Percentiles rank a stretch among this genome's conserved stretches.
Evolutionary conservation across 2,329 filamentous ascomycete genomes (phyloP).

Genomic region (Myriosclerotinia curreyana): DNA sequence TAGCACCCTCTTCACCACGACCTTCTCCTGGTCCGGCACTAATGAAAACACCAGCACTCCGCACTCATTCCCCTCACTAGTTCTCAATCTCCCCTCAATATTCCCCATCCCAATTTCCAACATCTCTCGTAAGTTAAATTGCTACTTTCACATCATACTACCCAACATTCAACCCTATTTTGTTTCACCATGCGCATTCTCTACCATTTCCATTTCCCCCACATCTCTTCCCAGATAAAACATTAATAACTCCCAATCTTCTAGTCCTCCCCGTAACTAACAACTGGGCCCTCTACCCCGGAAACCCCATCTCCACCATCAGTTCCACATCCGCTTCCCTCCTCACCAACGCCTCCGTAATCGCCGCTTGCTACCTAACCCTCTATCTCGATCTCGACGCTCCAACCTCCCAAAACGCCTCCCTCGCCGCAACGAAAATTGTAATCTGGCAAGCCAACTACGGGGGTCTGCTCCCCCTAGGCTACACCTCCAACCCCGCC

Average conservation of each 20-base stretch:
- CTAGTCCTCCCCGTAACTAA: background rate
- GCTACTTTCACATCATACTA: too few relatives aligned
- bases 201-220: too few relatives aligned
- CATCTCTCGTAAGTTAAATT: background rate
- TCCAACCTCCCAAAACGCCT: too few relatives aligned
- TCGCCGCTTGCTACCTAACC: too few relatives aligned
- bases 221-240: too few relatives aligned
- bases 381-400: too few relatives aligned
- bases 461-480: background rate
- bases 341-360: too few relatives aligned
- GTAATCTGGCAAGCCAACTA: constrained; percentile 13
- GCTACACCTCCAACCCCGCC: background rate
- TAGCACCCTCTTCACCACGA: background rate
- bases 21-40: background rate
- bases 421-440: background rate
- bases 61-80: background rate
- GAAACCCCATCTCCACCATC: too few relatives aligned
- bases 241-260: too few relatives aligned
- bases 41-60: background rate
- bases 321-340: too few relatives aligned
- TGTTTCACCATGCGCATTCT: too few relatives aligned
- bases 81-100: background rate
- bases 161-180: too few relatives aligned
- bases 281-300: constrained; percentile 2
- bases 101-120: background rate